Percentiles rank a stretch among this genome's conserved stretches.
These are phyloP conservation scores for Penicillium sp. DNA, from an alignment of 2,329 filamentous ascomycete species.

Conservation along the genomic window DNA sequence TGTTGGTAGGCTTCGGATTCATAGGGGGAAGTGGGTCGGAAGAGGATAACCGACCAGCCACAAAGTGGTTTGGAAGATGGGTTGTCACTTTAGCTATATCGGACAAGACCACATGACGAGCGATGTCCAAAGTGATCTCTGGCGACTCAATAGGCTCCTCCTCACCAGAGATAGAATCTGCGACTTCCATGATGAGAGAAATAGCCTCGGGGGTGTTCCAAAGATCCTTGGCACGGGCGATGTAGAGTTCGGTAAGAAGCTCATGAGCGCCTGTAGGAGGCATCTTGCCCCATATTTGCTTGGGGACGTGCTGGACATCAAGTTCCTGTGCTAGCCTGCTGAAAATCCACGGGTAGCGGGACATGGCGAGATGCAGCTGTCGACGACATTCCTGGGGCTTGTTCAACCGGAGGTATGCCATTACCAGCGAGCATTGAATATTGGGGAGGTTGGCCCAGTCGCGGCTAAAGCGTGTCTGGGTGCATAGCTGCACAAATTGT, in stretches of 20 bases:
- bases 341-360: constrained; percentile 79
- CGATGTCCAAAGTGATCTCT: constrained; percentile 57
- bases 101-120: constrained; percentile 74
- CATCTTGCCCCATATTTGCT: constrained; percentile 76
- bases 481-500: constrained; percentile 70
- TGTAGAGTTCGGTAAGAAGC: constrained; percentile 73
- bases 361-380: constrained; percentile 66
- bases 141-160: constrained; percentile 44
- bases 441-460: constrained; percentile 62
- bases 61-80: constrained; percentile 64
- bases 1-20: constrained; percentile 42
- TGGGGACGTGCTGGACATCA: constrained; percentile 70
- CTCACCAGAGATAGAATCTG: constrained; percentile 51
- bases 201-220: constrained; percentile 78
- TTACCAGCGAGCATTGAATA: constrained; percentile 69
- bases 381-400: constrained; percentile 64
- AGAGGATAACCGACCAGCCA: constrained; percentile 65
- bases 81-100: constrained; percentile 70
- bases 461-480: constrained; percentile 50
- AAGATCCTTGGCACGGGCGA: constrained; percentile 71
- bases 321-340: constrained; percentile 76
- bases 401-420: constrained; percentile 71
- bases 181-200: constrained; percentile 66
- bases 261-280: constrained; percentile 64
- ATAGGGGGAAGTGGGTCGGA: constrained; percentile 80